Conservation (phyloP, 139 green algal species). For the Tetradesmus obliquus region DNA sequence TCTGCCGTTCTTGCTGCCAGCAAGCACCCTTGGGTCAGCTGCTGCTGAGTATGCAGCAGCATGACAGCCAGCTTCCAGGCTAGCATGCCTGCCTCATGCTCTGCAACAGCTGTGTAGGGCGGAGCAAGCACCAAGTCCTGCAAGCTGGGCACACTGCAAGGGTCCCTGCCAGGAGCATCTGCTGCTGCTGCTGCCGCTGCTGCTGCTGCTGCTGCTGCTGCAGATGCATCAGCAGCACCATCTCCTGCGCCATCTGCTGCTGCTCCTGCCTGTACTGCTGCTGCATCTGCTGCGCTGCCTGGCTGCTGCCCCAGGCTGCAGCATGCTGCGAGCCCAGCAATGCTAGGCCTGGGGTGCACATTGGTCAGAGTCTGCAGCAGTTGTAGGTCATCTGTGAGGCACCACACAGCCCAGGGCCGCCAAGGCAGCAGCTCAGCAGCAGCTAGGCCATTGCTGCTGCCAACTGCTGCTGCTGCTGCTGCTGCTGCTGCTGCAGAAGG, state of each 20-base stretch:
- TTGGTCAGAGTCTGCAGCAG: background rate
- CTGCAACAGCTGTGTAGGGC: background rate
- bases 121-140: slow-evolving; percentile 11
- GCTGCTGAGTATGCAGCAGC: background rate
- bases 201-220: background rate
- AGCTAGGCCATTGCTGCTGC: background rate
- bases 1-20: background rate
- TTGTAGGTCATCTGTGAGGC: background rate
- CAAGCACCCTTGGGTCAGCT: background rate
- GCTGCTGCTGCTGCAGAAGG: background rate
- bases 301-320: slow-evolving; percentile 6
- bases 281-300: background rate
- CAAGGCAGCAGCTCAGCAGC: background rate
- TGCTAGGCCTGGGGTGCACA: background rate
- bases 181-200: background rate
- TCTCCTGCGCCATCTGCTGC: background rate
- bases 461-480: background rate
- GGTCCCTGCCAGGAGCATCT: background rate
- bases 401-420: background rate
- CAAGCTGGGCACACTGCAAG: background rate
- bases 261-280: background rate
- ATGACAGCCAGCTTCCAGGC: background rate
- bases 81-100: slow-evolving; percentile 14
- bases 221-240: background rate
- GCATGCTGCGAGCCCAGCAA: background rate